Conservation (phyloP, 495 filamentous ascomycete genomes). For the Penicillium silybi region DNA sequence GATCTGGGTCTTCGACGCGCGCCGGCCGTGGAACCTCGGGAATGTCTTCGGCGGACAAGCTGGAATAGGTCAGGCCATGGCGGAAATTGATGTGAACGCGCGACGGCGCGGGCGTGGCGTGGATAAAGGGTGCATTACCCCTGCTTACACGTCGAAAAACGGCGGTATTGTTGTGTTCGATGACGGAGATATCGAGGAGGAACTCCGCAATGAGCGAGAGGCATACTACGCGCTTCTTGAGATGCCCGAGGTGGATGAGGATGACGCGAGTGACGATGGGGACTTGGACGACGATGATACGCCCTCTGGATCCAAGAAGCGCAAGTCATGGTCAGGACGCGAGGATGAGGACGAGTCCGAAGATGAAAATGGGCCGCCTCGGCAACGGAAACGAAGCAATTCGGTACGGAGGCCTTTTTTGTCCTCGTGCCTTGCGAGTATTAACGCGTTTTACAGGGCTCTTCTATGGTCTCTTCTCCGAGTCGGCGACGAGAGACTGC, state of each 20-base stretch:
- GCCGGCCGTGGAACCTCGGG: constrained; percentile 89
- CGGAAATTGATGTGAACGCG: constrained; percentile 46
- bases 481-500: constrained; percentile 34
- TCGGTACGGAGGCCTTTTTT: constrained; percentile 54
- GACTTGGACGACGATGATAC: constrained; percentile 38
- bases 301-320: constrained; percentile 53
- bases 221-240: constrained; percentile 77
- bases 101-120: constrained; percentile 49
- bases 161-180: constrained; percentile 91
- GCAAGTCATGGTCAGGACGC: constrained; percentile 78
- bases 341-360: constrained; percentile 69
- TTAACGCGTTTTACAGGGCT: constrained; percentile 52
- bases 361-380: constrained; percentile 62
- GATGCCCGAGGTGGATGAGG: constrained; percentile 88
- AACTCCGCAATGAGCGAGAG: constrained; percentile 66
- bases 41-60: constrained; percentile 83
- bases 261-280: constrained; percentile 47
- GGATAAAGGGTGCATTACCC: constrained; percentile 62
- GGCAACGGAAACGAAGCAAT: constrained; percentile 78
- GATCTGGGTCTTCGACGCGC: constrained; percentile 89
- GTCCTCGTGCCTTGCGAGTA: background rate
- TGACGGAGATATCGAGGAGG: constrained; percentile 93
- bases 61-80: constrained; percentile 39
- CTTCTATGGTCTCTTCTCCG: constrained; percentile 48
- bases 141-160: constrained; percentile 67